phyloP scores from a whole-genome alignment of 805 yeast genomes.

The Candida mattraensis region DNA sequence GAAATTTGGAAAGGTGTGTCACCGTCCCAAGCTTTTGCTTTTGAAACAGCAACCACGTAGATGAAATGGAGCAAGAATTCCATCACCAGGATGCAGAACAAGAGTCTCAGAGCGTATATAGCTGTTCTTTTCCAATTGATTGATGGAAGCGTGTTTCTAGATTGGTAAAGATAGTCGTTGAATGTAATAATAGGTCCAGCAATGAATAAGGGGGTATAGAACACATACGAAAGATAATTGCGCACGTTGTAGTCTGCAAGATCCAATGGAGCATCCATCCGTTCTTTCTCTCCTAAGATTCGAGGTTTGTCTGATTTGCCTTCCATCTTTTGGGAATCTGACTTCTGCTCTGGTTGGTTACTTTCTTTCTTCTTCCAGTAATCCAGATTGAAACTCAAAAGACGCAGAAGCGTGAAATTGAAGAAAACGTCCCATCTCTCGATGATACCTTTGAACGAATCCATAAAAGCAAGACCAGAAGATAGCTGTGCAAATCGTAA shows the following conservation, averaged over 20 bases:
- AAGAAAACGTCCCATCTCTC: slow-evolving; percentile 95
- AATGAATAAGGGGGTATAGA: slow-evolving; percentile 86
- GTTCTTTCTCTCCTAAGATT: slow-evolving; percentile 52
- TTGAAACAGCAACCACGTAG: slow-evolving; percentile 92
- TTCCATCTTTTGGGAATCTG: slow-evolving; percentile 11
- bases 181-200: slow-evolving; percentile 95
- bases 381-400: slow-evolving; percentile 83
- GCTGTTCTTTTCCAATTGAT: slow-evolving; percentile 52
- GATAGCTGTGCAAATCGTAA: slow-evolving; percentile 47
- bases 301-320: slow-evolving; percentile 1
- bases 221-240: slow-evolving; percentile 72
- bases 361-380: slow-evolving; percentile 46
- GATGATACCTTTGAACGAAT: slow-evolving; percentile 73
- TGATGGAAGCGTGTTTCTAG: slow-evolving; percentile 56
- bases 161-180: slow-evolving; percentile 85
- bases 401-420: slow-evolving; percentile 83
- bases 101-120: slow-evolving; percentile 65
- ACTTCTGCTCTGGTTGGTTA: slow-evolving; percentile 7
- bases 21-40: slow-evolving; percentile 85
- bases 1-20: slow-evolving; percentile 90
- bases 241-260: slow-evolving; percentile 56
- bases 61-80: slow-evolving; percentile 84
- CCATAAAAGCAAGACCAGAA: slow-evolving; percentile 49
- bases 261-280: slow-evolving; percentile 65
- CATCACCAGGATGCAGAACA: slow-evolving; percentile 80